Evolutionary conservation across 2,329 filamentous ascomycete species (phyloP), one percentile per base, ranked within the genome.

Genomic region (Fusarium sp.): DNA sequence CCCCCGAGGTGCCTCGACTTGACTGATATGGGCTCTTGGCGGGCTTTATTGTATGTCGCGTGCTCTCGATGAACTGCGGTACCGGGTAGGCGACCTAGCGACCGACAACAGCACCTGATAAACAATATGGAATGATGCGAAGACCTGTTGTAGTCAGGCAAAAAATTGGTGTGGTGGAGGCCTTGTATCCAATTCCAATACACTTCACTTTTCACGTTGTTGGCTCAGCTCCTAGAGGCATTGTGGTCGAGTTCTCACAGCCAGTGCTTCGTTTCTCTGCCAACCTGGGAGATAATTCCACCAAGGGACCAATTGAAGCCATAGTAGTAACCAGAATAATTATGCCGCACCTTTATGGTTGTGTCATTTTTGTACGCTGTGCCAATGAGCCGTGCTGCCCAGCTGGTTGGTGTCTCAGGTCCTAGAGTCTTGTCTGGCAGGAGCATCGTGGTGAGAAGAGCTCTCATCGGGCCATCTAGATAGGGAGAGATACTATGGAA

Each of bases 211-310:
- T 45, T 45, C 13, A 22, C 13, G 13, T 14, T 16, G 40, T 25
- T 25, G 0, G 5, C 13, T 9, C 7, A 3, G 22, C 13, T 5
- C 40, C 7, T 16, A 7, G 13, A 45, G 40, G 13, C 4, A 16
- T 45, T 22, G 20, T 25, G 20, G 40, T 25, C 7, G 20, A 45
- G 20, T 45, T 45, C 40, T 13, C 22, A 16, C 7, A 14, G 4
- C 20, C 13, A 14, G 11, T 20, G 6, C 6, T 4, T 5, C 6
- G 0, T 8, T 22, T 2, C 4, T 13, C 6, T 14, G 20, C 4
- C n/a, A 4, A 45, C 20, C 6, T 2, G 6, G 40, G 20, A 45
- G 11, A 8, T 8, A 4, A 14, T 0, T 20, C 20, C 6, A 45
- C 7, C 11, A 45, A 45, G 40, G 11, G 40, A 2, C 13, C 11